These are phyloP conservation scores for Cordyceps militaris DNA, from an alignment of 2,329 filamentous ascomycete genomes.

Conservation along the genomic window DNA sequence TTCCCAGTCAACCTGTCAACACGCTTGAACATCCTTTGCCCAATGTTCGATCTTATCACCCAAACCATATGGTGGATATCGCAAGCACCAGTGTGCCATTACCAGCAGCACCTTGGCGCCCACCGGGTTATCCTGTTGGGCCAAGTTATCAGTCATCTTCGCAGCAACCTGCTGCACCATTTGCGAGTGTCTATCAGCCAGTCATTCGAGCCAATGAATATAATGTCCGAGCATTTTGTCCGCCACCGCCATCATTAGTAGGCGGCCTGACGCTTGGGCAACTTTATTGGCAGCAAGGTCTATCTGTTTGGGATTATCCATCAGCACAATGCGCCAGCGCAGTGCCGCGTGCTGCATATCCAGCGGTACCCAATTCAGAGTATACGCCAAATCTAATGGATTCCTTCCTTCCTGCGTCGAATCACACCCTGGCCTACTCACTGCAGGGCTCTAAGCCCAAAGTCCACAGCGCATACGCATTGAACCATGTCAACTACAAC, in stretches of 20 bases:
- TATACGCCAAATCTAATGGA: background rate
- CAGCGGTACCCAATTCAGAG: background rate
- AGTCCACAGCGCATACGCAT: background rate
- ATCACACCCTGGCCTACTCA: background rate
- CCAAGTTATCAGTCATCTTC: background rate
- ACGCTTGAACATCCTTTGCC: background rate
- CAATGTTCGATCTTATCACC: background rate
- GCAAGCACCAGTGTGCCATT: background rate
- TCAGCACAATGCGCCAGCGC: slow-evolving; percentile 1
- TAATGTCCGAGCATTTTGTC: slow-evolving; percentile 32
- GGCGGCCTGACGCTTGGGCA: slow-evolving; percentile 27
- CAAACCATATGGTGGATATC: background rate
- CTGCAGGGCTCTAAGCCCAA: background rate
- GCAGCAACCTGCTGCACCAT: background rate
- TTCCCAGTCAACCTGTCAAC: slow-evolving; percentile 42
- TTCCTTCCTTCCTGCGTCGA: background rate
- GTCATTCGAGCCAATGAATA: slow-evolving; percentile 30
- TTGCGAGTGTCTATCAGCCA: slow-evolving; percentile 22
- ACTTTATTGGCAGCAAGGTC: slow-evolving; percentile 17
- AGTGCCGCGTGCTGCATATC: background rate
- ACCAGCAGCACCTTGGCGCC: background rate
- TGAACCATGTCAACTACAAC: background rate
- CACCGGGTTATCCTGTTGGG: background rate
- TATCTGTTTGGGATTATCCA: slow-evolving; percentile 3
- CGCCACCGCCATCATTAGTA: slow-evolving; percentile 26